Base-by-base conservation (phyloP, 768 basidiomycete species). In the Rhizopogon vulgaris region DNA sequence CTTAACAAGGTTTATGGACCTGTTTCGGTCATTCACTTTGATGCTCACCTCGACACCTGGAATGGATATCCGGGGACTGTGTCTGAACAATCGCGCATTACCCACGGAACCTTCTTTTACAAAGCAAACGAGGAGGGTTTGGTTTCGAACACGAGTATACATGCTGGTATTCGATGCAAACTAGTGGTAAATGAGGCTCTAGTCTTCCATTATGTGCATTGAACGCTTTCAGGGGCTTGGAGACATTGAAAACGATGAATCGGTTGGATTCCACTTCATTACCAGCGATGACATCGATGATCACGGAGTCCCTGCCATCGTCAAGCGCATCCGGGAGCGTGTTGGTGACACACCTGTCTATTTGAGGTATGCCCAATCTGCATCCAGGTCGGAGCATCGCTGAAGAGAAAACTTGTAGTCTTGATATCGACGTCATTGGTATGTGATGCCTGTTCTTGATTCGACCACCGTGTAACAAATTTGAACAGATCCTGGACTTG, bases 71-170 rank as follows among this genome's bases (percentile, higher is more conserved):
- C 69, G 8, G 76, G 72, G 15, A 74, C 63, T 15, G 58, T 65
- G 37, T 79, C 78, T 18, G 78, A 75, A 38, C 84, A 83, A 65
- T 84, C 81, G 43, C 82, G 74, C 53, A 72, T 91, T 38, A 93
- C 83, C 0, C 92, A 94, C 59, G 92, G 91, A 50, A 87, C 86
- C 1, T 94, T 91, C 73, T 94, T 94, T 71, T 80, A 82, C 66
- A 65, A 87, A 36, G 93, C 93, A 0, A 76, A 77, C 24, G 78
- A 88, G 59, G 88, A 92, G 63, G 87, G 87, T 1, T 74, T 92
- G 38, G 78, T 94, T 76, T 68, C 78, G 32, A 83, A 85, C 53
- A 77, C 79, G 38, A 78, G 87, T 55, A 81, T 94, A 25, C 93
- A 94, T 63, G 93, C 85, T 8, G 91, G 93, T 4, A 86, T 94